These are phyloP conservation scores for Cytospora leucostoma DNA, from an alignment of 2,329 filamentous ascomycete genomes.

Conservation along the genomic window DNA sequence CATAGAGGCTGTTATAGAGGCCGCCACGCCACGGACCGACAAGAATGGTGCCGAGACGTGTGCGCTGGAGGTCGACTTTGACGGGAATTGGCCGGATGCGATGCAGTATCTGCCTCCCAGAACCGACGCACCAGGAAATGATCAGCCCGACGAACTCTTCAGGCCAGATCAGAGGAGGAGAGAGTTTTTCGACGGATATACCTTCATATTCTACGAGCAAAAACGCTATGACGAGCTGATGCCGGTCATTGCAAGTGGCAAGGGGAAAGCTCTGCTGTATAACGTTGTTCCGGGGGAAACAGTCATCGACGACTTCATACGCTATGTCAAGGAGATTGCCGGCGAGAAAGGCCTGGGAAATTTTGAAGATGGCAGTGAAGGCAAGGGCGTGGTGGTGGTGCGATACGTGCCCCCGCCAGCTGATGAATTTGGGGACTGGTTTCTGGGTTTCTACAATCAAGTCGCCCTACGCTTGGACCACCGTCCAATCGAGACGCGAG, in stretches of 20 bases:
- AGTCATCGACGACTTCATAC: slow-evolving; percentile 72
- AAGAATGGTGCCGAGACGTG: slow-evolving; percentile 52
- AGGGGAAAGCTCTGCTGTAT: slow-evolving; percentile 77
- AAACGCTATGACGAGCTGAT: slow-evolving; percentile 75
- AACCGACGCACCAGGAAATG: slow-evolving; percentile 69
- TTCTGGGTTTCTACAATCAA: slow-evolving; percentile 64
- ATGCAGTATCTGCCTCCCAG: slow-evolving; percentile 70
- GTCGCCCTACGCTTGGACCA: slow-evolving; percentile 76
- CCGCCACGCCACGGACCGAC: slow-evolving; percentile 50
- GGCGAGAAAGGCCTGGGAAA: slow-evolving; percentile 71
- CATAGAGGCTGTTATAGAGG: slow-evolving; percentile 69
- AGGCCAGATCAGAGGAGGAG: slow-evolving; percentile 65
- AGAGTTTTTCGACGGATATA: slow-evolving; percentile 82
- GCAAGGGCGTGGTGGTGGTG: slow-evolving; percentile 76
- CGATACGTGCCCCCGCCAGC: slow-evolving; percentile 62
- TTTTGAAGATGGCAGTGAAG: slow-evolving; percentile 64
- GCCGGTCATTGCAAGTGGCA: slow-evolving; percentile 73
- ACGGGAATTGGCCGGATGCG: slow-evolving; percentile 75
- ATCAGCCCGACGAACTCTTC: slow-evolving; percentile 69
- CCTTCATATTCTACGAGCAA: slow-evolving; percentile 81
- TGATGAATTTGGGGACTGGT: slow-evolving; percentile 63
- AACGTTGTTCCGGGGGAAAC: slow-evolving; percentile 64
- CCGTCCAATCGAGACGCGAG: slow-evolving; percentile 81
- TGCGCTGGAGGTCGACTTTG: slow-evolving; percentile 77
- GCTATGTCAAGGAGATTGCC: slow-evolving; percentile 72